phyloP scores from a whole-genome alignment of 2,329 filamentous ascomycete genomes.

The Claviceps capensis region DNA sequence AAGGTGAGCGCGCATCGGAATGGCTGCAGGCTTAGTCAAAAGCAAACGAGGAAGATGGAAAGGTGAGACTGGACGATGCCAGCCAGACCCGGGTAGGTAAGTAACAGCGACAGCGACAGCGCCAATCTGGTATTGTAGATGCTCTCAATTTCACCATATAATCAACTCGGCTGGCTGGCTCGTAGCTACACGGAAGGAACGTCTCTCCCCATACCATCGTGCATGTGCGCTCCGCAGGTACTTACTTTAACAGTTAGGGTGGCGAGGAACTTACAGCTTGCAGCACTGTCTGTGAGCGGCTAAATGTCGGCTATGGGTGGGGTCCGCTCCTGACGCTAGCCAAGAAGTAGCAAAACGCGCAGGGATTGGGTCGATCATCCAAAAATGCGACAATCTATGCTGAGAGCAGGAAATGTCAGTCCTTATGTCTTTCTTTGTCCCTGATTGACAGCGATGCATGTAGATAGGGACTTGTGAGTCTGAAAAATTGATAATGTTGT shows the following conservation, averaged over 20 bases:
- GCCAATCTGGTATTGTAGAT: background rate
- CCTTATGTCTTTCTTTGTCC: background rate
- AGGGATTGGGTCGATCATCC: slow-evolving; percentile 6
- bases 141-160: background rate
- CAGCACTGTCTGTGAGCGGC: slow-evolving; percentile 3
- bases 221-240: slow-evolving; percentile 4
- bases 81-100: background rate
- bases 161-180: slow-evolving; percentile 1
- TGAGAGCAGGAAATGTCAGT: slow-evolving; percentile 2
- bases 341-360: slow-evolving; percentile 3
- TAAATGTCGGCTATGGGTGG: slow-evolving; percentile 6
- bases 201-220: slow-evolving; percentile 1
- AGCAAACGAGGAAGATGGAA: slow-evolving; percentile 7
- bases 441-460: background rate
- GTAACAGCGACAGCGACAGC: background rate
- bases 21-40: slow-evolving; percentile 1
- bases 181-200: background rate
- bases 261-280: slow-evolving; percentile 2
- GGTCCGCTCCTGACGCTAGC: slow-evolving; percentile 5
- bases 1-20: slow-evolving; percentile 5
- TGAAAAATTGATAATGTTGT: background rate
- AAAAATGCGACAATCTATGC: slow-evolving; percentile 3
- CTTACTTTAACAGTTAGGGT: slow-evolving; percentile 3
- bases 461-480: background rate
- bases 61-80: slow-evolving; percentile 6